Conservation (phyloP, 2,329 filamentous ascomycete species). For the Ilyonectria robusta region DNA sequence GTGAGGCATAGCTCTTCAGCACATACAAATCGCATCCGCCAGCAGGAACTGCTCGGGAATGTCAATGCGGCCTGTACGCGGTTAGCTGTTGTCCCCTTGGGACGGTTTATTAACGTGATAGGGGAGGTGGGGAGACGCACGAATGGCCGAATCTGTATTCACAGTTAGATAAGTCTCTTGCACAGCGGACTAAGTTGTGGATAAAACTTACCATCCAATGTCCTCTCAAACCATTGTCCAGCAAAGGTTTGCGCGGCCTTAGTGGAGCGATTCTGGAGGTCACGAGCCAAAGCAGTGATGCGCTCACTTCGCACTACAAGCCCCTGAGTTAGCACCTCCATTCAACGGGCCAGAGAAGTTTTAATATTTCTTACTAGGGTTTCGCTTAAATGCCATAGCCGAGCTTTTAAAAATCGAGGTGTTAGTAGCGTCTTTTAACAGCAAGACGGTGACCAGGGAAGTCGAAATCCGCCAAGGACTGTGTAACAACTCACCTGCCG, state of each 20-base stretch:
- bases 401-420: neutral
- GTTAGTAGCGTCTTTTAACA: too few relatives aligned
- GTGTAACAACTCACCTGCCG: too few relatives aligned
- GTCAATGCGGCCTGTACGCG: constrained; percentile 26
- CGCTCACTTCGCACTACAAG: constrained; percentile 3
- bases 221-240: constrained; percentile 34
- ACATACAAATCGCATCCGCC: constrained; percentile 32
- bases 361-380: neutral
- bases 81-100: neutral
- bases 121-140: neutral
- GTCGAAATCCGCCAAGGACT: too few relatives aligned
- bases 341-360: neutral
- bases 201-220: constrained; percentile 23
- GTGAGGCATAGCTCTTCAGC: neutral
- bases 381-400: neutral
- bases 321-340: constrained; percentile 21
- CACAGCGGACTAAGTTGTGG: neutral
- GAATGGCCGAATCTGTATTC: neutral
- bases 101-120: neutral
- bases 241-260: constrained; percentile 29
- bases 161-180: neutral
- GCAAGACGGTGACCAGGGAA: too few relatives aligned
- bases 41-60: constrained; percentile 39
- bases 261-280: constrained; percentile 23
- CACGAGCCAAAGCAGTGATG: constrained; percentile 22